phyloP scores from a whole-genome alignment of 1,284 basidiomycete species.

The Irpex sp. region DNA sequence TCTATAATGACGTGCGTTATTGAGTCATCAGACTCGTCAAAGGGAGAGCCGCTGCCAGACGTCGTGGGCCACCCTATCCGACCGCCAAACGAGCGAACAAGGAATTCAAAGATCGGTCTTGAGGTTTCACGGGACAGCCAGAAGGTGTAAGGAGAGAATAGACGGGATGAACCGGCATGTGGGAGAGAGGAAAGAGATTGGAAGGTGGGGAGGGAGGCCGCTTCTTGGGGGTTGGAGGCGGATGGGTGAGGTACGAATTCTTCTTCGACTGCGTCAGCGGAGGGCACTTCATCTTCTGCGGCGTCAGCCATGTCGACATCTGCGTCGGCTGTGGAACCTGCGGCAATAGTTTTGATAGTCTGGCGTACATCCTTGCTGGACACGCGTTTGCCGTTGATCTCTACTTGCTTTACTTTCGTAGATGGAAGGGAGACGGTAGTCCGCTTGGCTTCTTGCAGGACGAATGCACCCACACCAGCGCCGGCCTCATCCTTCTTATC shows the following conservation, averaged over 20 bases:
- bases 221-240: slow-evolving; percentile 49
- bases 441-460: slow-evolving; percentile 57
- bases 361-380: slow-evolving; percentile 70
- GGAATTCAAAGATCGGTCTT: slow-evolving; percentile 91
- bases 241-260: slow-evolving; percentile 70
- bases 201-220: slow-evolving; percentile 72
- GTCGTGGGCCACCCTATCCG: slow-evolving; percentile 87
- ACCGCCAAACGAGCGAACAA: slow-evolving; percentile 90
- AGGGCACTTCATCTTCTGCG: slow-evolving; percentile 25
- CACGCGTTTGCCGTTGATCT: slow-evolving; percentile 53
- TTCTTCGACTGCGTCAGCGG: slow-evolving; percentile 53
- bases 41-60: slow-evolving; percentile 81
- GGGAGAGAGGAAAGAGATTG: slow-evolving; percentile 66
- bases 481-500: slow-evolving; percentile 81
- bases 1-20: slow-evolving; percentile 98
- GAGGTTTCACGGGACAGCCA: slow-evolving; percentile 95
- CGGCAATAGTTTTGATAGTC: slow-evolving; percentile 63
- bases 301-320: slow-evolving; percentile 35
- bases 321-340: slow-evolving; percentile 26
- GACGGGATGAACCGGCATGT: slow-evolving; percentile 46
- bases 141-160: slow-evolving; percentile 90
- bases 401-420: slow-evolving; percentile 40
- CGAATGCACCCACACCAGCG: slow-evolving; percentile 90
- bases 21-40: slow-evolving; percentile 68
- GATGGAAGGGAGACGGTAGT: slow-evolving; percentile 26